Percentiles rank a stretch among this genome's conserved stretches.
phyloP scores from a whole-genome alignment of 768 basidiomycete genomes.

The Russula dissimulans region DNA sequence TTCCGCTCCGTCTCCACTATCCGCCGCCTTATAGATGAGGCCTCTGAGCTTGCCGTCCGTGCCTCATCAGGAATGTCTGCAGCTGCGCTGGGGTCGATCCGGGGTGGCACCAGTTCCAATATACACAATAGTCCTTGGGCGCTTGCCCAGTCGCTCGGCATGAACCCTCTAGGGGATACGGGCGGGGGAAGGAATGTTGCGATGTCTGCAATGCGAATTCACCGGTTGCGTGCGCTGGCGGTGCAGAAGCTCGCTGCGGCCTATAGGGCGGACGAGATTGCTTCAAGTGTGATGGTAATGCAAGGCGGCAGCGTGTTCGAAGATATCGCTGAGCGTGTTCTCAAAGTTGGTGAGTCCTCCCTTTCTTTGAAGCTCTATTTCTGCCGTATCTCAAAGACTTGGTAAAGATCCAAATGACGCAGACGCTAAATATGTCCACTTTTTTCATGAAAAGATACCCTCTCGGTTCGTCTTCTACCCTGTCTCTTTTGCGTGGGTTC shows the following conservation, averaged over 20 bases:
- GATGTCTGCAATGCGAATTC: conserved; percentile 81
- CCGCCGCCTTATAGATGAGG: conserved; percentile 79
- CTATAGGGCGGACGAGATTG: conserved; percentile 83
- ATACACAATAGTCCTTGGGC: conserved; percentile 48
- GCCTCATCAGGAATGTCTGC: conserved; percentile 79
- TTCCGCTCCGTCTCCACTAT: conserved; percentile 70
- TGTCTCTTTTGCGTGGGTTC: conserved; percentile 10
- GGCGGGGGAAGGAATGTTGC: conserved; percentile 60
- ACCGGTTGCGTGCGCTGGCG: conserved; percentile 69
- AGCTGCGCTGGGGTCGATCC: conserved; percentile 60
- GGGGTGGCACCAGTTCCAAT: conserved; percentile 31
- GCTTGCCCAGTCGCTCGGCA: conserved; percentile 50
- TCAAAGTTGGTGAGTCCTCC: conserved; percentile 47
- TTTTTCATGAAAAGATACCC: conserved; percentile 93
- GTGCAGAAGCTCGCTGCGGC: conserved; percentile 83
- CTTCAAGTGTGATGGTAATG: conserved; percentile 92
- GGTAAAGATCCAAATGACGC: conserved; percentile 58
- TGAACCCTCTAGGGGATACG: conserved; percentile 46
- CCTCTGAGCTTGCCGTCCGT: conserved; percentile 79
- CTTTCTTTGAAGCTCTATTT: background rate
- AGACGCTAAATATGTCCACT: conserved; percentile 84
- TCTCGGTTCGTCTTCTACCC: conserved; percentile 52
- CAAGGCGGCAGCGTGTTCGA: conserved; percentile 89
- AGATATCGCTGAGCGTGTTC: conserved; percentile 81
- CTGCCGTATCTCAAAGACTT: background rate